Percentiles rank a stretch among this genome's conserved stretches.
Evolutionary conservation across 1,139 yeast species (phyloP).

Genomic region (Nakaseomyces uthaithaninus): DNA sequence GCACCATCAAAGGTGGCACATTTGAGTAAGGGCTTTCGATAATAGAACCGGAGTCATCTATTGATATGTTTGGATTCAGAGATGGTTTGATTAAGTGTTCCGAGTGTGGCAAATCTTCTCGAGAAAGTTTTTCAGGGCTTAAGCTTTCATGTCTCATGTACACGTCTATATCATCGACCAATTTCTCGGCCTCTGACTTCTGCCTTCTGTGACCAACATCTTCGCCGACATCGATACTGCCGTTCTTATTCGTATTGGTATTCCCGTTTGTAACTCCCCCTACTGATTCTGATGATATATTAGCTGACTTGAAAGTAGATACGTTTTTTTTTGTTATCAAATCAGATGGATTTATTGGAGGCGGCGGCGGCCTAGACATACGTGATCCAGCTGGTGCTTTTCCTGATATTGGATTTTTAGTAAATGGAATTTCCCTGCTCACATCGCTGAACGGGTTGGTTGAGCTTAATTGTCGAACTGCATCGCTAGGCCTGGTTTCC

Average conservation of each 20-base stretch:
- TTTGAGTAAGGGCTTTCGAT: slow-evolving; percentile 3
- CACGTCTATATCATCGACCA: slow-evolving; percentile 30
- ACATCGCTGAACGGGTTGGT: neutral
- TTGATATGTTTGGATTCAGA: neutral
- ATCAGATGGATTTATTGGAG: slow-evolving; percentile 6
- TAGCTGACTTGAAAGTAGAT: neutral
- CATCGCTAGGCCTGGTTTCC: neutral
- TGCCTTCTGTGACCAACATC: slow-evolving; percentile 23
- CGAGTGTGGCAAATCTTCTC: neutral
- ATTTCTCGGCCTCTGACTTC: slow-evolving; percentile 30
- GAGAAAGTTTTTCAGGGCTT: neutral
- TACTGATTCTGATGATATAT: neutral
- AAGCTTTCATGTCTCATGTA: slow-evolving; percentile 13
- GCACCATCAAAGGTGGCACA: slow-evolving; percentile 1
- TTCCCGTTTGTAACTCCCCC: neutral
- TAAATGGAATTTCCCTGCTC: too few species aligned
- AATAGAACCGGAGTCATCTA: neutral
- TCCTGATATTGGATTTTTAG: too few species aligned
- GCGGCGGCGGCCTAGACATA: slow-evolving; percentile 16
- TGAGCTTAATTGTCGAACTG: neutral
- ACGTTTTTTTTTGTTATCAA: neutral
- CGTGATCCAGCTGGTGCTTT: neutral
- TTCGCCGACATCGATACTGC: too few species aligned
- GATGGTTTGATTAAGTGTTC: neutral
- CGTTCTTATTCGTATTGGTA: neutral